These are phyloP conservation scores for Nicotiana paniculata DNA, from an alignment of 257 asterid species.

Conservation along the genomic window DNA sequence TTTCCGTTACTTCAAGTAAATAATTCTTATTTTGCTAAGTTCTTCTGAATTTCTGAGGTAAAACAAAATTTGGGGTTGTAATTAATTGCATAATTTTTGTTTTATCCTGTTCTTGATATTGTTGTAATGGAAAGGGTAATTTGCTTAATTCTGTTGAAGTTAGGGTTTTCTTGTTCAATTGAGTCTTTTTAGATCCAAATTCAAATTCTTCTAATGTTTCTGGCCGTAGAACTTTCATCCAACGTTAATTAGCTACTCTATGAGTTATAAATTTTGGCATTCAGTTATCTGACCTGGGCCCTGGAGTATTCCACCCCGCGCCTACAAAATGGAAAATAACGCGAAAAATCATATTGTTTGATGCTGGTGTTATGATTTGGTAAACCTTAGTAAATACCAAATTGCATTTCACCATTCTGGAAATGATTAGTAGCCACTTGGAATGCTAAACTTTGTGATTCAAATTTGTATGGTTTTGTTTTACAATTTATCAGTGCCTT, in stretches of 20 bases:
- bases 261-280: no score
- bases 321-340: not conserved
- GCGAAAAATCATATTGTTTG: not conserved
- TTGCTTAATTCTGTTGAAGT: not conserved
- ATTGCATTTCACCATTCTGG: not conserved
- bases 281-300: not conserved
- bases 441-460: not conserved
- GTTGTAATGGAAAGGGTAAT: not conserved
- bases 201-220: not conserved
- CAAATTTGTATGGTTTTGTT: not conserved
- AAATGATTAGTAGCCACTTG: not conserved
- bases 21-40: not conserved
- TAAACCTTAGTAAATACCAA: not conserved
- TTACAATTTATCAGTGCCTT: not conserved
- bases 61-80: not conserved
- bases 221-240: not conserved
- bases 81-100: not conserved
- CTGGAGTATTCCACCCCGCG: not conserved
- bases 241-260: no score
- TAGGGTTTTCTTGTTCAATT: not conserved
- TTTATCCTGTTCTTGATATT: not conserved
- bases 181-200: not conserved
- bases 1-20: not conserved
- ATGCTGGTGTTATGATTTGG: not conserved
- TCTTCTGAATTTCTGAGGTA: not conserved